These are phyloP conservation scores for Fraxinus floribunda DNA, from an alignment of 305 asterid species.

Conservation along the genomic window DNA sequence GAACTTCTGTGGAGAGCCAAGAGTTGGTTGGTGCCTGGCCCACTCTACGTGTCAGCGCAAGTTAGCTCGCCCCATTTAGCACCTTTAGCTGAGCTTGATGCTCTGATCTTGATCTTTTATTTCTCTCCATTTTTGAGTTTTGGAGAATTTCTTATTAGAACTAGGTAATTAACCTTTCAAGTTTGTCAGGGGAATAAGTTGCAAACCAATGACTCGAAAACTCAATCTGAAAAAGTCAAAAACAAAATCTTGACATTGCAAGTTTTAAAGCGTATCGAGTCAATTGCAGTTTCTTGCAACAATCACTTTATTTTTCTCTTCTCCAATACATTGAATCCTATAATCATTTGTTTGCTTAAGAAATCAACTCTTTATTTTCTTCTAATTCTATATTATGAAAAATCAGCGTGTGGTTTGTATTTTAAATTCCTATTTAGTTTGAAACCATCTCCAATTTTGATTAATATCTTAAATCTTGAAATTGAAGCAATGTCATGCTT, in stretches of 20 bases:
- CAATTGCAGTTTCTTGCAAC: constrained; percentile 17
- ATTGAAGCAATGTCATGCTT: constrained; percentile 26
- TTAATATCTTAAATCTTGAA: background rate
- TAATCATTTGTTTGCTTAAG: constrained; percentile 31
- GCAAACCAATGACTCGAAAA: background rate
- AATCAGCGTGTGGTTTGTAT: constrained; percentile 31
- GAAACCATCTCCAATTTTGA: background rate
- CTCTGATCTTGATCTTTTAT: background rate
- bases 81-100: background rate
- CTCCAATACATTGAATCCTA: constrained; percentile 15
- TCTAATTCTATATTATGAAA: background rate
- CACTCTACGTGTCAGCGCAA: background rate
- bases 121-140: background rate
- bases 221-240: background rate
- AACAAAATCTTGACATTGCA: background rate
- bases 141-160: background rate
- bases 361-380: background rate
- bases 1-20: background rate
- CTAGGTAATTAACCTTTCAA: background rate
- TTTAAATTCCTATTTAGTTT: constrained; percentile 8
- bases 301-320: background rate
- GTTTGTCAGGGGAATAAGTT: background rate
- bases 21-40: background rate
- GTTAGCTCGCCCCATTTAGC: background rate
- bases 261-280: background rate